Evolutionary conservation across 2,329 filamentous ascomycete species (phyloP), one percentile per base, ranked within the genome.

Genomic region (Penicillium sp.): DNA sequence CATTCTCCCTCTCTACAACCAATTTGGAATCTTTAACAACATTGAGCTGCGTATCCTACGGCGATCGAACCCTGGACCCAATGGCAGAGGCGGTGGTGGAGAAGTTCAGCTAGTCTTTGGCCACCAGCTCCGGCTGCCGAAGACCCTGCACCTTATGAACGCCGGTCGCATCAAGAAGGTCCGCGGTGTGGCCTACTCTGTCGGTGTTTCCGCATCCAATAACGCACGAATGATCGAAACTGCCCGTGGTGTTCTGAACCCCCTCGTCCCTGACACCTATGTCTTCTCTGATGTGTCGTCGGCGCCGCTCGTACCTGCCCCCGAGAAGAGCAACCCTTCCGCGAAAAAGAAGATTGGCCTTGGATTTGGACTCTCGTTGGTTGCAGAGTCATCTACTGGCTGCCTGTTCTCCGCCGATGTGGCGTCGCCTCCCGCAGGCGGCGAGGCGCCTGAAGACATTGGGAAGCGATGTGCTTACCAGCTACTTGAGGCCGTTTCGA

Each of bases 181-280:
- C 57, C 80, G 91, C 49, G 93, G 93, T 52, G 93, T 98, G 37
- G 90, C 91, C 41, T 98, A 97, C 70, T 86, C 87, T 48, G 89
- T 88, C 0, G 93, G 94, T 41, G 90, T 97, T 0, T 87, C 87
- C 10, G 91, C 87, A 0, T 89, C 85, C 43, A 96, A 96, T 68
- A 98, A 97, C 67, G 87, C 85, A 54, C 80, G 93, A 56, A 94
- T 96, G 87, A 98, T 97, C 63, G 87, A 95, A 63, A 81, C 85
- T 2, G 89, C 90, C 10, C 79, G 91, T 59, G 88, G 88, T 42
- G 78, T 98, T 10, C 76, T 98, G 41, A 98, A 97, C 67, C 77
- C 83, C 4, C 78, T 97, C 49, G 84, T 87, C 4, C 81, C 85
- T 6, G 93, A 98, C 65, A 91, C 95, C 38, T 93, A 96, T 67